Percentiles rank a stretch among this genome's conserved stretches.
phyloP scores from a whole-genome alignment of 805 yeast species.

The Debaryomyces castellii region DNA sequence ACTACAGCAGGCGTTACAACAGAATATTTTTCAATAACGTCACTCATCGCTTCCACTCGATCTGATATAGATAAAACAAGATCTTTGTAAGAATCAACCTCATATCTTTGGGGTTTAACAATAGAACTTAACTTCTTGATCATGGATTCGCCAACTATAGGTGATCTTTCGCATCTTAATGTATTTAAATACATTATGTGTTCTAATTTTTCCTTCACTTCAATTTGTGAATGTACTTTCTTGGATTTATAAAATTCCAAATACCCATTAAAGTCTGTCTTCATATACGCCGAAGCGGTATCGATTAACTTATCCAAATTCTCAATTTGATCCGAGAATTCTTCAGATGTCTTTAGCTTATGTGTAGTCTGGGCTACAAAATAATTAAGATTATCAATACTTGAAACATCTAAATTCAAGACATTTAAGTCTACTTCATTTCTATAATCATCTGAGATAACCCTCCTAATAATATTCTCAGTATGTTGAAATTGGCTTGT shows the following conservation, averaged over 20 bases:
- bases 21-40: constrained; percentile 68
- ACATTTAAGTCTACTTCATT: constrained; percentile 48
- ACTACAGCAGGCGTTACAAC: constrained; percentile 89
- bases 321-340: constrained; percentile 44
- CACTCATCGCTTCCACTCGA: constrained; percentile 38
- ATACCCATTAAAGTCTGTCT: constrained; percentile 33
- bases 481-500: constrained; percentile 44
- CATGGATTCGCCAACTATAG: constrained; percentile 66
- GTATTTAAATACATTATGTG: constrained; percentile 64
- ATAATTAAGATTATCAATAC: constrained; percentile 44
- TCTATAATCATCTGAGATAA: constrained; percentile 15
- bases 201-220: constrained; percentile 50
- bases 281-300: constrained; percentile 16
- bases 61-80: constrained; percentile 25
- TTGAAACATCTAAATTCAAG: constrained; percentile 59
- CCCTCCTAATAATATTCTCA: constrained; percentile 33
- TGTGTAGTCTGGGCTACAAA: constrained; percentile 45
- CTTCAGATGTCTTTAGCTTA: constrained; percentile 46
- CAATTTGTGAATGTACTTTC: constrained; percentile 51
- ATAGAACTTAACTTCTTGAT: constrained; percentile 35
- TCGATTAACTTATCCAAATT: constrained; percentile 39
- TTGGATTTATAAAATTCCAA: constrained; percentile 59
- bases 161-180: constrained; percentile 62
- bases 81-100: constrained; percentile 13
- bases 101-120: constrained; percentile 6